Evolutionary conservation across 441 rosid genomes (phyloP), one percentile per base, ranked within the genome.

Genomic region (Erodium moschatum): DNA sequence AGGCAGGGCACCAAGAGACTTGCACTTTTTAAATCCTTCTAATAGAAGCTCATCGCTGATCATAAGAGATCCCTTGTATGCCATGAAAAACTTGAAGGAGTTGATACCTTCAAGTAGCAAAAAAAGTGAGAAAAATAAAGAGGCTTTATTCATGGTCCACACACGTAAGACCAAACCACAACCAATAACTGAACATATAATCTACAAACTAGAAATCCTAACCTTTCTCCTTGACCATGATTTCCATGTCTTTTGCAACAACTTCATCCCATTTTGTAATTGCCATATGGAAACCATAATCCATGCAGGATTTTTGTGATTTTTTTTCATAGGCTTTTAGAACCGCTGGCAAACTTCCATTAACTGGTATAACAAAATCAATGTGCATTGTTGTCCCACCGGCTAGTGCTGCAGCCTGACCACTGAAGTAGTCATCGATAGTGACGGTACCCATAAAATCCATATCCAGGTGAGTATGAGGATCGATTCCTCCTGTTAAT

Each of bases 321-420:
- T 91, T 93, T 65, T 83, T 83, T 73, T 83, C 83, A 72, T 91
- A 93, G 58, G 88, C 82, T 82, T 87, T 81, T 71, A 79, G 79
- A 65, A 97, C 97, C 69, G 96, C 89, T 46, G 64, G 75, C 71
- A 91, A 84, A 78, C 87, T 87, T 13, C 96, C 97, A 72, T 85
- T 78, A 66, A 89, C 83, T 16, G 98, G 98, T 69, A 87, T 83
- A 73, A 85, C 91, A 81, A 91, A 93, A 81, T 93, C 97, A 65
- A 93, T 91, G 72, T 91, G 97, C 98, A 89, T 91, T 52, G 96
- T 93, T 67, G 97, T 93, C 73, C 98, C 98, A 78, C 98, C 97
- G 12, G 98, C 96, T 82, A 91, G 79, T 42, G 98, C 98, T 67
- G 98, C 98, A 75, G 93, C 96, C 83, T 93, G 98, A 74, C 98